Conservation (phyloP, 2,329 filamentous ascomycete species). For the Pyrenophora graminea region DNA sequence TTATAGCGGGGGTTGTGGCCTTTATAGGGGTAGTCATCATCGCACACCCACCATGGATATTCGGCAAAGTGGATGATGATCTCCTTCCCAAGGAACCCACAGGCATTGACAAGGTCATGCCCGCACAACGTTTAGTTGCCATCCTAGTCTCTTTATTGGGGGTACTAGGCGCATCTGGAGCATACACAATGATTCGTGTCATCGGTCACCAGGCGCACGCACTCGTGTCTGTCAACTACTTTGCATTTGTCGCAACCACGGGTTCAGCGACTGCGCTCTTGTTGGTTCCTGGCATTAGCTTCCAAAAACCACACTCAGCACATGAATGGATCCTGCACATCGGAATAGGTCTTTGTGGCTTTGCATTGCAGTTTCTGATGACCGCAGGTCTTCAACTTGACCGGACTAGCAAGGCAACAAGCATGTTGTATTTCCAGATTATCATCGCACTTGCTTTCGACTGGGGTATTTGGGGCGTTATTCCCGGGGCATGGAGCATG, state of each 20-base stretch:
- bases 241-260: slow-evolving; percentile 67
- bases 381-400: slow-evolving; percentile 73
- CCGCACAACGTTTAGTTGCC: slow-evolving; percentile 68
- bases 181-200: slow-evolving; percentile 73
- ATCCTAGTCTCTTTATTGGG: slow-evolving; percentile 72
- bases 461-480: slow-evolving; percentile 55
- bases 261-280: slow-evolving; percentile 64
- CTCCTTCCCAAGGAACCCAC: slow-evolving; percentile 16
- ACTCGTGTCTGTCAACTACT: slow-evolving; percentile 80
- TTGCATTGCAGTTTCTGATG: slow-evolving; percentile 79
- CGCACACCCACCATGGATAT: slow-evolving; percentile 66
- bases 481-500: slow-evolving; percentile 17
- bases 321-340: slow-evolving; percentile 68
- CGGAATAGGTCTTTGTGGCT: slow-evolving; percentile 70
- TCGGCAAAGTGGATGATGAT: slow-evolving; percentile 37
- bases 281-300: slow-evolving; percentile 56
- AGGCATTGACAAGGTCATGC: slow-evolving; percentile 50
- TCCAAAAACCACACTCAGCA: slow-evolving; percentile 55
- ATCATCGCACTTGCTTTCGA: slow-evolving; percentile 66
- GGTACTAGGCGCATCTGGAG: slow-evolving; percentile 71
- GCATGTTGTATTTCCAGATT: slow-evolving; percentile 69
- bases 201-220: slow-evolving; percentile 78
- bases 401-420: slow-evolving; percentile 61
- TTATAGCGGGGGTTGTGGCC: slow-evolving; percentile 72
- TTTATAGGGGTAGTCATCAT: slow-evolving; percentile 78